These are phyloP conservation scores for Rhododendron vialii DNA, from an alignment of 148 eudicot genomes.

Conservation along the genomic window DNA sequence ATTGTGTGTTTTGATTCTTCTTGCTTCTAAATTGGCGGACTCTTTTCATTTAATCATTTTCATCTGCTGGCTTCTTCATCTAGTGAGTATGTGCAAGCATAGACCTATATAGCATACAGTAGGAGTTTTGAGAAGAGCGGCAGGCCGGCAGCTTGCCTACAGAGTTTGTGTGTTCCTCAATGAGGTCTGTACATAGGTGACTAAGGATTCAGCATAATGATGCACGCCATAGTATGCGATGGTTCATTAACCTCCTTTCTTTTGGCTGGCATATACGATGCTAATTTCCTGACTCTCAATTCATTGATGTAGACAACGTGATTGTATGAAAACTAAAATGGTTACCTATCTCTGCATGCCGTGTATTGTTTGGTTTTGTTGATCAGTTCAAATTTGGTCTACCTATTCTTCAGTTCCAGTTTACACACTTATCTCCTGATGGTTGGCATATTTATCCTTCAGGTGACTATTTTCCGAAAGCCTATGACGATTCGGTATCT, in stretches of 20 bases:
- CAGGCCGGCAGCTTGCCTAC: not conserved
- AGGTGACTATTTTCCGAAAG: constrained; percentile 88
- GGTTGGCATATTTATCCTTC: constrained; percentile 17
- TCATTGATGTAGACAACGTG: not conserved
- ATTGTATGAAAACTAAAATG: not conserved
- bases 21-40: not conserved
- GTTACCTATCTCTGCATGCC: not conserved
- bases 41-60: not conserved
- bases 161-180: not conserved
- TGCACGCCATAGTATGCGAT: not conserved
- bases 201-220: not conserved
- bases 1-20: not conserved
- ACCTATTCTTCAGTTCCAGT: not conserved
- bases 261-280: not conserved
- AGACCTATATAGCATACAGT: not conserved
- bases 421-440: not conserved
- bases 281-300: not conserved
- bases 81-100: not conserved
- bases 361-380: not conserved
- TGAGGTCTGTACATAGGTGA: not conserved
- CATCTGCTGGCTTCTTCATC: not conserved
- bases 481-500: constrained; percentile 46
- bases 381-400: not conserved
- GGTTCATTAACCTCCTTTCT: not conserved
- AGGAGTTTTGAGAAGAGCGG: not conserved